These are phyloP conservation scores for Fraxinus angustifolia DNA, from an alignment of 305 asterid genomes.

Conservation along the genomic window DNA sequence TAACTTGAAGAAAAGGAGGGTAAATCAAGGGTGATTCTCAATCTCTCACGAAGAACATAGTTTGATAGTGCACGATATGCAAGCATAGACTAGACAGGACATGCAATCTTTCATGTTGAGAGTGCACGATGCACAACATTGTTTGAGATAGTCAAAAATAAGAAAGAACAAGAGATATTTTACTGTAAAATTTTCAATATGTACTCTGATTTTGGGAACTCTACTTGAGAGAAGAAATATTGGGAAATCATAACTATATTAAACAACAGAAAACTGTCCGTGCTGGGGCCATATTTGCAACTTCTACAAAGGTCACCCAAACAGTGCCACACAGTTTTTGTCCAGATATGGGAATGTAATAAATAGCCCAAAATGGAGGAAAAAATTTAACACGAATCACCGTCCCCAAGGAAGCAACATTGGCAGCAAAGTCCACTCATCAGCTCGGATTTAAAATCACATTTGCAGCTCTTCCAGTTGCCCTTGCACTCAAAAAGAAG, in stretches of 20 bases:
- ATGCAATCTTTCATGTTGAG: not conserved
- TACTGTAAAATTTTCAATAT: slow-evolving; percentile 14
- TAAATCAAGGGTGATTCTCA: not conserved
- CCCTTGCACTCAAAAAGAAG: slow-evolving; percentile 39
- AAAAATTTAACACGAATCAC: slow-evolving; percentile 31
- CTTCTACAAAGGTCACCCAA: slow-evolving; percentile 45
- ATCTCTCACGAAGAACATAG: not conserved
- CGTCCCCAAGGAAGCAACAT: slow-evolving; percentile 38
- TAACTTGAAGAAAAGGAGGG: not conserved
- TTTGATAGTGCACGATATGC: not conserved
- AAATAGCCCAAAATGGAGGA: slow-evolving; percentile 47
- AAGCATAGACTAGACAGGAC: not conserved
- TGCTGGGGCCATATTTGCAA: slow-evolving; percentile 41
- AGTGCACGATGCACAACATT: not conserved
- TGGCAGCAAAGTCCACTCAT: slow-evolving; percentile 26
- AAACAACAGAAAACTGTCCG: slow-evolving; percentile 18
- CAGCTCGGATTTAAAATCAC: slow-evolving; percentile 28
- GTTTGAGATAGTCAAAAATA: not conserved
- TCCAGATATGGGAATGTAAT: slow-evolving; percentile 35
- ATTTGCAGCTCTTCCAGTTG: slow-evolving; percentile 32
- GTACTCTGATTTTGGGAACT: slow-evolving; percentile 17
- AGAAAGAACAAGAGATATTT: slow-evolving; percentile 2
- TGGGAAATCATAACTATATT: not conserved
- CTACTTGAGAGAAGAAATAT: slow-evolving; percentile 18
- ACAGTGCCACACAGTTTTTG: slow-evolving; percentile 32